Percentiles rank a stretch among this genome's conserved stretches.
Evolutionary conservation across 2,329 filamentous ascomycete species (phyloP).

Genomic region (Colletotrichum truncatum): DNA sequence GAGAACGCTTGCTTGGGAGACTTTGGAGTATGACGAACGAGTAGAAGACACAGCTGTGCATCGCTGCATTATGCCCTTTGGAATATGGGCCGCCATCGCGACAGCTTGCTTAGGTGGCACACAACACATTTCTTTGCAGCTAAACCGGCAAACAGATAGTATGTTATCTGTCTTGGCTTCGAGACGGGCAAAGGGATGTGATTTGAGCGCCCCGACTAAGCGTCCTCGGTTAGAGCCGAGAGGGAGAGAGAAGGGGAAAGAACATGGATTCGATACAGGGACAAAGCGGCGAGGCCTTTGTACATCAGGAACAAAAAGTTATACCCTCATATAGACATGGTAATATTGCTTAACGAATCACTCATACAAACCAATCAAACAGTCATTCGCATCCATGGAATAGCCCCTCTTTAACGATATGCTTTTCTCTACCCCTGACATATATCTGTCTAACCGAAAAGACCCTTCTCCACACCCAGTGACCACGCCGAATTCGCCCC

Average conservation of each 20-base stretch:
- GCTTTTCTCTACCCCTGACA: background rate
- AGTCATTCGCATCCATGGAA: background rate
- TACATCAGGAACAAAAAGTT: conserved; percentile 20
- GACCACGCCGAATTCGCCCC: conserved; percentile 15
- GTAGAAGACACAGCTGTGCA: too few relatives aligned
- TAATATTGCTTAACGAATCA: background rate
- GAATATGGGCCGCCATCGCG: too few relatives aligned
- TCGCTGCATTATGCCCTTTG: too few relatives aligned
- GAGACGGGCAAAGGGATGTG: too few relatives aligned
- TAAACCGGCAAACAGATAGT: too few relatives aligned
- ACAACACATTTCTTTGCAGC: too few relatives aligned
- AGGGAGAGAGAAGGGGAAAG: too few relatives aligned
- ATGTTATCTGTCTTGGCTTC: too few relatives aligned
- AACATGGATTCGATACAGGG: background rate
- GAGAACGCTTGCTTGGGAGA: background rate
- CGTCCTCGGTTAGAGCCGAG: too few relatives aligned
- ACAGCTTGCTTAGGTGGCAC: too few relatives aligned
- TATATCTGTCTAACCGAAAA: background rate
- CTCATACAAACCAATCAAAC: background rate
- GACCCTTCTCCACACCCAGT: conserved; percentile 1
- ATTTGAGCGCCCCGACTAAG: too few relatives aligned
- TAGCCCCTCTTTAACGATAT: background rate
- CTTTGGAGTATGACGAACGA: too few relatives aligned
- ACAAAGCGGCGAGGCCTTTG: background rate
- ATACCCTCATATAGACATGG: background rate